Evolutionary conservation across 371 early-diverging fungal species (phyloP).

Genomic region (Blakeslea trispora): DNA sequence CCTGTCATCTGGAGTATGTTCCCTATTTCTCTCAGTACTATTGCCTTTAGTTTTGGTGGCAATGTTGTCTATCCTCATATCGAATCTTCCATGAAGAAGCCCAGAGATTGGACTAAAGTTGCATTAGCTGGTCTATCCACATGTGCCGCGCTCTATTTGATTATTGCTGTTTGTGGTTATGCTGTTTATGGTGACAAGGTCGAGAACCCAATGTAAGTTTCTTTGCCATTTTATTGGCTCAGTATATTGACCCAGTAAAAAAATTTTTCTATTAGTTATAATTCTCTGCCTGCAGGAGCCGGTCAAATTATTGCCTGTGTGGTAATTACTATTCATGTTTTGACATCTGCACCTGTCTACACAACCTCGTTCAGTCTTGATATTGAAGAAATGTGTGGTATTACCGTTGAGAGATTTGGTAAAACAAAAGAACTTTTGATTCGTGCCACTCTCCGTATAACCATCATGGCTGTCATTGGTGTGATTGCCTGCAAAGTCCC

Average conservation of each 20-base stretch:
- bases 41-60: slow-evolving; percentile 80
- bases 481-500: slow-evolving; percentile 72
- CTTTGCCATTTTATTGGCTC: slow-evolving; percentile 62
- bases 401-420: slow-evolving; percentile 50
- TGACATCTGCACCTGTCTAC: slow-evolving; percentile 78
- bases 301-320: slow-evolving; percentile 65
- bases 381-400: slow-evolving; percentile 55
- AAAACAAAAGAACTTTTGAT: slow-evolving; percentile 23
- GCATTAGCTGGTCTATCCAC: slow-evolving; percentile 65
- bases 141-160: slow-evolving; percentile 74
- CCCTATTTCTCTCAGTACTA: slow-evolving; percentile 59
- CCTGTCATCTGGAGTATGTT: slow-evolving; percentile 53
- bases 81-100: slow-evolving; percentile 81
- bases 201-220: slow-evolving; percentile 59
- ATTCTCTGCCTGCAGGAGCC: slow-evolving; percentile 68
- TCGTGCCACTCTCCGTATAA: slow-evolving; percentile 23
- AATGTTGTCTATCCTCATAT: slow-evolving; percentile 85
- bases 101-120: slow-evolving; percentile 72
- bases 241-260: slow-evolving; percentile 40
- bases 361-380: slow-evolving; percentile 74
- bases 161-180: slow-evolving; percentile 79
- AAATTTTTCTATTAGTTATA: slow-evolving; percentile 29
- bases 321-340: slow-evolving; percentile 76
- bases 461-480: slow-evolving; percentile 49
- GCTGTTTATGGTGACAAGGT: slow-evolving; percentile 74